A percentile compares a stretch with the other conserved stretches of the same genome.
Evolutionary conservation across 495 filamentous ascomycete species (phyloP).

Genomic region (Parachaetomium inaequale): DNA sequence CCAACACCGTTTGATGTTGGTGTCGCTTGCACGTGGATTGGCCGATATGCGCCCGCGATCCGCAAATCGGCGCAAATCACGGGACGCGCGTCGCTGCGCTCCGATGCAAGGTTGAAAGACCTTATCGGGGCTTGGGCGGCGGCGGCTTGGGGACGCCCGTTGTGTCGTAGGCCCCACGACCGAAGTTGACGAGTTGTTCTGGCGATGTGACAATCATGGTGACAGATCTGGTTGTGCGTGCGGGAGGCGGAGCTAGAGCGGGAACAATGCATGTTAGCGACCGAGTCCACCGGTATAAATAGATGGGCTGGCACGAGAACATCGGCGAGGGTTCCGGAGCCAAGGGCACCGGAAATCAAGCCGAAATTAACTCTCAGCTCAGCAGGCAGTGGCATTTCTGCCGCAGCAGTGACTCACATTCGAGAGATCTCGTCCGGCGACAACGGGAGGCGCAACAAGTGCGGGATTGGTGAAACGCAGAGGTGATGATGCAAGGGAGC

Average conservation of each 20-base stretch:
- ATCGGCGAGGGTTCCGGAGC: not conserved
- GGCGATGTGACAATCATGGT: slow-evolving; percentile 49
- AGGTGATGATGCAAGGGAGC: slow-evolving; percentile 37
- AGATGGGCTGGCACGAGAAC: not conserved
- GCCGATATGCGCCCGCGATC: slow-evolving; percentile 13
- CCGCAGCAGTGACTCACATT: slow-evolving; percentile 44
- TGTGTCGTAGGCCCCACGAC: slow-evolving; percentile 56
- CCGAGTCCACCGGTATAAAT: slow-evolving; percentile 12
- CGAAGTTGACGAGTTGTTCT: slow-evolving; percentile 47
- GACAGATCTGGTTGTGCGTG: slow-evolving; percentile 16
- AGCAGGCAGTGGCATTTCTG: too few relatives aligned
- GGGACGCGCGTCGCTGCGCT: slow-evolving; percentile 20
- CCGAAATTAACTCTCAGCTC: slow-evolving; percentile 19
- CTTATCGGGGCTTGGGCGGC: slow-evolving; percentile 51
- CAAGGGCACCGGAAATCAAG: slow-evolving; percentile 14
- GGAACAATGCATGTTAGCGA: slow-evolving; percentile 28
- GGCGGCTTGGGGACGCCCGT: slow-evolving; percentile 55
- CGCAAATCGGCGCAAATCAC: slow-evolving; percentile 15
- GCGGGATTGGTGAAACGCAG: slow-evolving; percentile 36
- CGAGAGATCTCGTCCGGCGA: slow-evolving; percentile 28
- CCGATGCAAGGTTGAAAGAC: not conserved
- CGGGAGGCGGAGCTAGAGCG: slow-evolving; percentile 18
- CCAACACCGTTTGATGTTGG: slow-evolving; percentile 1
- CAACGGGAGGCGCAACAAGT: slow-evolving; percentile 21
- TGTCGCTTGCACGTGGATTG: slow-evolving; percentile 5